Evolutionary conservation across 768 basidiomycete genomes (phyloP).

Genomic region (Russula sp.): DNA sequence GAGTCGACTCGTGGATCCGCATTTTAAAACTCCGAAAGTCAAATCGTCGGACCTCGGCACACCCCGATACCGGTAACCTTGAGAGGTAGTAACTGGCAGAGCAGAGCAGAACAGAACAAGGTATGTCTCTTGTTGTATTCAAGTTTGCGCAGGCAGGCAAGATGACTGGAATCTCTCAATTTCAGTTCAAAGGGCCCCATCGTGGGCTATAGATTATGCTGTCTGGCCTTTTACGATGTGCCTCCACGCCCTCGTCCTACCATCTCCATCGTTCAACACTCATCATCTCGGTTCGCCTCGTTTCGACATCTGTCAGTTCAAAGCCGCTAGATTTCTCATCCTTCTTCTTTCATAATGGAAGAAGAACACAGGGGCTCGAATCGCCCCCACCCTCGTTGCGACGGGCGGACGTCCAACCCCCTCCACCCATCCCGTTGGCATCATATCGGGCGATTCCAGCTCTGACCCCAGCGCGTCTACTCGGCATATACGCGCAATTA

Average conservation of each 20-base stretch:
- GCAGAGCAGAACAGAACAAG: neutral
- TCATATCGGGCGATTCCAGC: slow-evolving; percentile 28
- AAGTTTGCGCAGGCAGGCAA: neutral
- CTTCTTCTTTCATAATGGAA: slow-evolving; percentile 18
- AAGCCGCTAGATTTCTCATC: slow-evolving; percentile 16
- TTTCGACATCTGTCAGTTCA: slow-evolving; percentile 1
- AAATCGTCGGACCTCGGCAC: neutral
- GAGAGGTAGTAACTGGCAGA: no score
- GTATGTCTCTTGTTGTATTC: neutral
- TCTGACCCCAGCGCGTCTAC: slow-evolving; percentile 46
- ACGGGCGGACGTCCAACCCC: neutral
- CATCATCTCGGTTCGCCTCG: slow-evolving; percentile 15
- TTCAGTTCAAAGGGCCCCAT: neutral
- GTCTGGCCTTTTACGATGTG: neutral
- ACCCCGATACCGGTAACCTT: neutral
- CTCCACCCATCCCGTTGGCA: slow-evolving; percentile 18
- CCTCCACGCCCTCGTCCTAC: slow-evolving; percentile 9
- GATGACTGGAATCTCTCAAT: neutral
- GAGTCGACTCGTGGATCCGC: neutral
- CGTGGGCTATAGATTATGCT: slow-evolving; percentile 10
- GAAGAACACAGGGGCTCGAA: neutral
- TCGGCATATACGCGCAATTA: slow-evolving; percentile 71
- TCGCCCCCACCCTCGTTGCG: neutral
- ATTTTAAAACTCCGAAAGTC: slow-evolving; percentile 7
- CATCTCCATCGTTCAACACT: slow-evolving; percentile 12